Conservation (phyloP, 2,329 filamentous ascomycete species). For the Zelopaecilomyces penicillatus region DNA sequence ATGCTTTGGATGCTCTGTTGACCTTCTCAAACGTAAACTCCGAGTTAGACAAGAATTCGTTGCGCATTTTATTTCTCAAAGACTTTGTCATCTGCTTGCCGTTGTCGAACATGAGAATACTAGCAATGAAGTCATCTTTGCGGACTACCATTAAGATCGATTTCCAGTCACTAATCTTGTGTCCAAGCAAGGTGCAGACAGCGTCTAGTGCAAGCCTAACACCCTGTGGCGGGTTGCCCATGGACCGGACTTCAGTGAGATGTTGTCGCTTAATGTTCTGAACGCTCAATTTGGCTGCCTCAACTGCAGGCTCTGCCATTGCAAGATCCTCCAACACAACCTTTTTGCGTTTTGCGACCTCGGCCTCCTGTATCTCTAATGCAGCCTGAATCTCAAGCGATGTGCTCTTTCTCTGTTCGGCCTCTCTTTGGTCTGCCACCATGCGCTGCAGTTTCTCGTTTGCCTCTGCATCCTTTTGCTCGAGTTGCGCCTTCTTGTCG, state of each 20-base stretch:
- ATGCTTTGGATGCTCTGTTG: constrained; percentile 92
- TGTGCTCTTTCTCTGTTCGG: constrained; percentile 79
- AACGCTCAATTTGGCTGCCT: constrained; percentile 90
- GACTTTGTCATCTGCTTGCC: constrained; percentile 84
- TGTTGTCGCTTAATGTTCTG: constrained; percentile 98
- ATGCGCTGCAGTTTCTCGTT: constrained; percentile 97
- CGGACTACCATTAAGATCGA: constrained; percentile 81
- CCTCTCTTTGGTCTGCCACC: constrained; percentile 91
- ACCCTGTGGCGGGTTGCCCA: constrained; percentile 84
- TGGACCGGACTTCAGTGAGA: constrained; percentile 92
- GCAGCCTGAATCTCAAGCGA: constrained; percentile 84
- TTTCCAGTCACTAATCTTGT: constrained; percentile 88
- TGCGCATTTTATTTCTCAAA: constrained; percentile 80
- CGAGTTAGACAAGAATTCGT: constrained; percentile 82
- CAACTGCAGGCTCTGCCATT: constrained; percentile 83
- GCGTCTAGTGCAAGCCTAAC: constrained; percentile 89
- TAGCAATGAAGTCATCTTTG: constrained; percentile 92
- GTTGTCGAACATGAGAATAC: constrained; percentile 95
- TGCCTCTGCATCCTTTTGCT: constrained; percentile 88
- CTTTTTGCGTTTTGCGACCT: constrained; percentile 74
- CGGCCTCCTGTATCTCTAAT: constrained; percentile 80
- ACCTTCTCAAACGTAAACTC: constrained; percentile 96
- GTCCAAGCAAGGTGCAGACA: constrained; percentile 90
- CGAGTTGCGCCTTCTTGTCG: constrained; percentile 87
- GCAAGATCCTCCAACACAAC: constrained; percentile 83